A percentile compares a stretch with the other conserved stretches of the same genome.
Evolutionary conservation across 2,329 filamentous ascomycete species (phyloP).

Genomic region (Alternaria novae-zelandiae): DNA sequence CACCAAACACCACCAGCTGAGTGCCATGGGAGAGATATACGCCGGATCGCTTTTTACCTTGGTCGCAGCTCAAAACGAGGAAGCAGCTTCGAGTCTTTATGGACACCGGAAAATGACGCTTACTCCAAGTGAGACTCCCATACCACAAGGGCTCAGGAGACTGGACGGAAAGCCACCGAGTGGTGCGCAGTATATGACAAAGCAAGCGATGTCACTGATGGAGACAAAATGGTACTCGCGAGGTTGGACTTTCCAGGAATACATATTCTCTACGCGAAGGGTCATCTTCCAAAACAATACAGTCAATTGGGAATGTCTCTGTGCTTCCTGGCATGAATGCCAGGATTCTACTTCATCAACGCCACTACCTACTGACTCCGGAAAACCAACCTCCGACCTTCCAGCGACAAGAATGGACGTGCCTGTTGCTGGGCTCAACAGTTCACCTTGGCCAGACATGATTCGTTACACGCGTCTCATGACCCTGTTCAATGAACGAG

Average conservation of each 20-base stretch:
- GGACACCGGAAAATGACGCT: not conserved
- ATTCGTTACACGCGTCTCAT: not conserved
- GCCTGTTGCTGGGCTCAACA: not conserved
- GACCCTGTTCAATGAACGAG: not conserved
- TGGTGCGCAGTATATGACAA: not conserved
- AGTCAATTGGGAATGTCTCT: slow-evolving; percentile 22
- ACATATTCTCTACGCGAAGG: slow-evolving; percentile 15
- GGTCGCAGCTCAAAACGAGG: slow-evolving; percentile 17
- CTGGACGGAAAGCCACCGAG: not conserved
- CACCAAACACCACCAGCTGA: slow-evolving; percentile 11
- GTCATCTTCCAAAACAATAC: slow-evolving; percentile 21
- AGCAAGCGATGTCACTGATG: slow-evolving; percentile 9
- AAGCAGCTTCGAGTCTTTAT: slow-evolving; percentile 8
- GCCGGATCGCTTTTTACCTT: slow-evolving; percentile 17
- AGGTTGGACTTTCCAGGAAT: slow-evolving; percentile 27
- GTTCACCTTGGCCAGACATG: not conserved
- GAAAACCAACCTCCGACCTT: too few species aligned
- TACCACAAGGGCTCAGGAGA: too few species aligned
- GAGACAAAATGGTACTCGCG: slow-evolving; percentile 17
- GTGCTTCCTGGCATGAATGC: slow-evolving; percentile 13
- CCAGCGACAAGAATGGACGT: too few species aligned
- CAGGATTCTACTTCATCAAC: not conserved
- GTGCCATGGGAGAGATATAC: slow-evolving; percentile 22
- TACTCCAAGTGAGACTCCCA: too few species aligned
- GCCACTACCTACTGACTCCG: too few species aligned